Percentiles rank a stretch among this genome's conserved stretches.
Evolutionary conservation across 441 rosid genomes (phyloP).

Genomic region (Aleurites moluccanus): DNA sequence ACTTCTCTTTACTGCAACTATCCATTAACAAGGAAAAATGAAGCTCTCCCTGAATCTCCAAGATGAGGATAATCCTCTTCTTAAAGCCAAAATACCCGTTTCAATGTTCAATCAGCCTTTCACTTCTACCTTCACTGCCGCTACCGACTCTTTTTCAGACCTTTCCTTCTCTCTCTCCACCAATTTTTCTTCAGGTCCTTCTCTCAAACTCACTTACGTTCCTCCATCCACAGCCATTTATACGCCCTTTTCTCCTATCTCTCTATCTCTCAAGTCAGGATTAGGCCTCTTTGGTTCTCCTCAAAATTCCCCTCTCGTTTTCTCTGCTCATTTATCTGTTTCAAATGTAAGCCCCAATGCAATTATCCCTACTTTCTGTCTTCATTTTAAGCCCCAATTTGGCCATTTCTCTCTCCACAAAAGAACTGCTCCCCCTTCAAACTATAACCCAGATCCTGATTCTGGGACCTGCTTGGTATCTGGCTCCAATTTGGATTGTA

Average conservation of each 20-base stretch:
- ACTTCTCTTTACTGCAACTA: no score
- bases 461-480: constrained; percentile 15
- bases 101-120: constrained; percentile 52
- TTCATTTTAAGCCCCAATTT: constrained; percentile 57
- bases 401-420: constrained; percentile 51
- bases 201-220: constrained; percentile 42
- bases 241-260: constrained; percentile 35
- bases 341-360: constrained; percentile 28
- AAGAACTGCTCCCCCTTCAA: constrained; percentile 29
- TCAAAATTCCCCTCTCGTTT: constrained; percentile 45
- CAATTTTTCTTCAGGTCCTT: constrained; percentile 55
- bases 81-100: constrained; percentile 57
- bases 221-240: constrained; percentile 26
- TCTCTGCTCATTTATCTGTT: constrained; percentile 46
- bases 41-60: constrained; percentile 11
- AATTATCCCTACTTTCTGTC: constrained; percentile 46
- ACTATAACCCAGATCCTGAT: constrained; percentile 25
- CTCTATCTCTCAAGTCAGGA: constrained; percentile 55
- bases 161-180: constrained; percentile 51
- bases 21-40: not conserved
- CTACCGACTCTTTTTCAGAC: constrained; percentile 31
- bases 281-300: constrained; percentile 63
- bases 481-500: constrained; percentile 22
- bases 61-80: constrained; percentile 14
- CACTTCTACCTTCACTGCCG: constrained; percentile 42